Percentiles rank a stretch among this genome's conserved stretches.
phyloP scores from a whole-genome alignment of 2,329 filamentous ascomycete species.

The Aspergillus quadrilineatus region DNA sequence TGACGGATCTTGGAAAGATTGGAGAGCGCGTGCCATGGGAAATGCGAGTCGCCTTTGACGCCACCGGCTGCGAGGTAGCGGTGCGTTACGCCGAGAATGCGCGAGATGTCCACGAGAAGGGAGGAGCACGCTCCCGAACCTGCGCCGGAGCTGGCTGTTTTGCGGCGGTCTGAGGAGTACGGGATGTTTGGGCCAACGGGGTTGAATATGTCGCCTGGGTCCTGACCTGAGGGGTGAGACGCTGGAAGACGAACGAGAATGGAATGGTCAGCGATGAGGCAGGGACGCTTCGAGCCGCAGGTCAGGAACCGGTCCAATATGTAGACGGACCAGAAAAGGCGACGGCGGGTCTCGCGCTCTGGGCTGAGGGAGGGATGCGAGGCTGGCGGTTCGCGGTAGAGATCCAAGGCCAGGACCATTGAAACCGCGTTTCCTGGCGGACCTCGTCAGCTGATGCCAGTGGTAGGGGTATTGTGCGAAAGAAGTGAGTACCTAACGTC shows the following conservation, averaged over 20 bases:
- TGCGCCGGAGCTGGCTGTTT: conserved; percentile 60
- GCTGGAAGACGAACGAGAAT: conserved; percentile 74
- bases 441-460: not conserved
- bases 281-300: conserved; percentile 77
- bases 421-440: conserved; percentile 68
- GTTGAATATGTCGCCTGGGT: conserved; percentile 77
- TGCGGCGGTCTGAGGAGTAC: conserved; percentile 68
- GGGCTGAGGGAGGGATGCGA: conserved; percentile 59
- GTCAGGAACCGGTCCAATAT: conserved; percentile 80
- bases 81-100: conserved; percentile 79
- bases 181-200: conserved; percentile 74
- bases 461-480: not conserved
- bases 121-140: conserved; percentile 59
- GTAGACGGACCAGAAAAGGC: conserved; percentile 89
- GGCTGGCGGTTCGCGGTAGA: conserved; percentile 73
- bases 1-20: conserved; percentile 83
- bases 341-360: conserved; percentile 72
- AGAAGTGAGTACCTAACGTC: conserved; percentile 63
- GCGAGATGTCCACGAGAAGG: conserved; percentile 80
- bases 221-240: conserved; percentile 58
- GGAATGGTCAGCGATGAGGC: conserved; percentile 74
- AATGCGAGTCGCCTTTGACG: conserved; percentile 85
- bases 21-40: conserved; percentile 84
- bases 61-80: conserved; percentile 80
- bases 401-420: conserved; percentile 78